Conservation (phyloP, 73 alveolate species). For the Diophrys sp. region DNA sequence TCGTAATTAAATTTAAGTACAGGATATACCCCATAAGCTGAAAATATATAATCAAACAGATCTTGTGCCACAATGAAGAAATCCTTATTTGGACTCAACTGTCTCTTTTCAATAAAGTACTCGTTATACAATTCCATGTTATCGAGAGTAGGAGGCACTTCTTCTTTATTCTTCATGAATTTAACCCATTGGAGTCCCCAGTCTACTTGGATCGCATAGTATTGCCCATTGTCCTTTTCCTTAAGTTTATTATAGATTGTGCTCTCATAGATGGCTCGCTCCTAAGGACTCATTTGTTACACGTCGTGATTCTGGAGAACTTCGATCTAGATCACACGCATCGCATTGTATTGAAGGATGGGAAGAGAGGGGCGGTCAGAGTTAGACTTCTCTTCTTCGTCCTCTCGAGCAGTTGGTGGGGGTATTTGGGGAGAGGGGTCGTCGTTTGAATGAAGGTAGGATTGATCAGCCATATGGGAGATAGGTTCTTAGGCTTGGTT, state of each 20-base stretch:
- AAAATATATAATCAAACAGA: slow-evolving; percentile 24
- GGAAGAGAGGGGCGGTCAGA: no score
- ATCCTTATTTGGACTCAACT: slow-evolving; percentile 10
- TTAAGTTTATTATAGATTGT: neutral
- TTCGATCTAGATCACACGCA: neutral
- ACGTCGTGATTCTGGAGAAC: neutral
- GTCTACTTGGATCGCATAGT: slow-evolving; percentile 5
- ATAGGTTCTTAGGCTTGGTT: no score
- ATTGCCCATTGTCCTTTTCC: neutral
- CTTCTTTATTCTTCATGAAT: neutral
- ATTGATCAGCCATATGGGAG: no score
- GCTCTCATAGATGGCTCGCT: neutral
- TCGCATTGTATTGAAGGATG: neutral
- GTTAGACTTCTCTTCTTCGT: no score
- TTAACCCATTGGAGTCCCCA: slow-evolving; percentile 2
- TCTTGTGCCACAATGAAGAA: slow-evolving; percentile 15
- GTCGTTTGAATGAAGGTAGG: no score
- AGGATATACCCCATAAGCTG: slow-evolving; percentile 42
- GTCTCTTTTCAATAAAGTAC: neutral
- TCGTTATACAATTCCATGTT: neutral
- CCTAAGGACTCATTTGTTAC: neutral
- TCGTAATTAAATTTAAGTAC: neutral
- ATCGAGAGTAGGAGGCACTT: neutral
- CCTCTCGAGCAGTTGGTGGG: no score
- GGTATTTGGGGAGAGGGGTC: no score